A percentile compares a stretch with the other conserved stretches of the same genome.
phyloP scores from a whole-genome alignment of 306 rosid species.

The Trifolium subterraneum region DNA sequence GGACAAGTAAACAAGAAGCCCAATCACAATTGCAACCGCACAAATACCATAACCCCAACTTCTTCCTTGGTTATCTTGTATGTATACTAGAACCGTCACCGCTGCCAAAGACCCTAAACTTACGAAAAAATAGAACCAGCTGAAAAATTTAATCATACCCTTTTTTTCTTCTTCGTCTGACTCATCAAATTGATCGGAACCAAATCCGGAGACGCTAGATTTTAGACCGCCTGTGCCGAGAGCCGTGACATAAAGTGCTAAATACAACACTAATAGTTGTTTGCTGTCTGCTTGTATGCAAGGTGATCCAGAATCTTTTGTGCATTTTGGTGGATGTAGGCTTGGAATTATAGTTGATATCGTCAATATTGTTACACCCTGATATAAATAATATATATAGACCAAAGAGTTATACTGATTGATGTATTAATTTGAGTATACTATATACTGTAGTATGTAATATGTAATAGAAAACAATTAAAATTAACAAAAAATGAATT shows the following conservation, averaged over 20 bases:
- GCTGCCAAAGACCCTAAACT: constrained; percentile 82
- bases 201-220: constrained; percentile 86
- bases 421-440: background rate
- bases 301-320: background rate
- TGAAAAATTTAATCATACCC: constrained; percentile 71
- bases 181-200: constrained; percentile 87
- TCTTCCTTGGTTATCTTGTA: constrained; percentile 77
- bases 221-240: constrained; percentile 92
- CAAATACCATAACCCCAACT: constrained; percentile 90
- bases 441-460: too few species aligned
- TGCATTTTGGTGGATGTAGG: constrained; percentile 82
- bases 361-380: constrained; percentile 87
- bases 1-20: constrained; percentile 57
- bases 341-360: constrained; percentile 80
- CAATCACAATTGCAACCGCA: constrained; percentile 57
- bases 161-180: constrained; percentile 52
- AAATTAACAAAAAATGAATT: background rate
- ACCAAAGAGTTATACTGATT: background rate
- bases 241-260: constrained; percentile 77
- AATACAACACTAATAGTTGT: constrained; percentile 60
- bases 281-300: constrained; percentile 57
- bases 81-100: constrained; percentile 74
- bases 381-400: background rate
- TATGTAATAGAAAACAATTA: background rate
- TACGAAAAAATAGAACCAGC: constrained; percentile 87